phyloP scores from a whole-genome alignment of 441 rosid species.

The Syzygium syzygioides region DNA sequence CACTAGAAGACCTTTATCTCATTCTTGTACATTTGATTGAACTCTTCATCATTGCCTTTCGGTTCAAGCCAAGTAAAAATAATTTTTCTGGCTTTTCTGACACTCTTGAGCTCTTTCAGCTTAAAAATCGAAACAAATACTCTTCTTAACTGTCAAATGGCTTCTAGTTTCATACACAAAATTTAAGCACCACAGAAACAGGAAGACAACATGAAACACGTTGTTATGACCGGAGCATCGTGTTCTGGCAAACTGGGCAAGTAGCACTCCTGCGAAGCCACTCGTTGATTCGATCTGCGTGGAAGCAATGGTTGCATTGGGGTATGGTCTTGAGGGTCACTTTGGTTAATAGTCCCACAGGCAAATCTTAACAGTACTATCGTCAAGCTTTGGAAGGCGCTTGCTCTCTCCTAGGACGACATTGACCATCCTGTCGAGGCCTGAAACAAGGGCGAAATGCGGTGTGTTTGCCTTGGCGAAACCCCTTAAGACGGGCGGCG shows the following conservation, averaged over 20 bases:
- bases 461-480: slow-evolving; percentile 10
- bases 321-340: slow-evolving; percentile 60
- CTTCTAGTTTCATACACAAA: not conserved
- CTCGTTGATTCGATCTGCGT: slow-evolving; percentile 29
- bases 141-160: not conserved
- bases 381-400: slow-evolving; percentile 48
- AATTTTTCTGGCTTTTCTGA: not conserved
- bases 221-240: slow-evolving; percentile 12
- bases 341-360: slow-evolving; percentile 43
- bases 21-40: not conserved
- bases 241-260: slow-evolving; percentile 60
- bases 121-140: not conserved
- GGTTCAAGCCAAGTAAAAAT: not conserved
- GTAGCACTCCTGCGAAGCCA: slow-evolving; percentile 24
- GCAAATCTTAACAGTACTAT: slow-evolving; percentile 48
- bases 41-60: not conserved
- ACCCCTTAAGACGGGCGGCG: slow-evolving; percentile 12
- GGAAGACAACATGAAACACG: not conserved
- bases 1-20: not conserved
- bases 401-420: slow-evolving; percentile 61
- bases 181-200: not conserved
- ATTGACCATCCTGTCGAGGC: slow-evolving; percentile 39
- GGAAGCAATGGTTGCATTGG: slow-evolving; percentile 59
- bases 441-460: slow-evolving; percentile 11
- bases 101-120: not conserved